These are phyloP conservation scores for Plantago major DNA, from an alignment of 257 asterid genomes.

Conservation along the genomic window DNA sequence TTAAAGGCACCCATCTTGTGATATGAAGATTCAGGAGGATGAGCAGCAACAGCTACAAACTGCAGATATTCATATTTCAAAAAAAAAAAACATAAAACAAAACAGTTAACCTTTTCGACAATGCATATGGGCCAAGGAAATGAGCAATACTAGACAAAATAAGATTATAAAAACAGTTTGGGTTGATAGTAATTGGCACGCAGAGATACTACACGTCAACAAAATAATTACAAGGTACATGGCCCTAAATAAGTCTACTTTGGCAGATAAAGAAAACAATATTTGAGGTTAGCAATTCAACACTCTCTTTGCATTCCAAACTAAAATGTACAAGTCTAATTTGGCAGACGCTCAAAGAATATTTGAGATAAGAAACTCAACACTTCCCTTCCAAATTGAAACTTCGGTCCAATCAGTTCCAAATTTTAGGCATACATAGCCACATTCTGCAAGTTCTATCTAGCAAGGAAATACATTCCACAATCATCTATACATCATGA, in stretches of 20 bases:
- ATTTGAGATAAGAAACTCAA: neutral
- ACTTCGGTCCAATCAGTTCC: neutral
- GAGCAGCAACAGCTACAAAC: conserved; percentile 91
- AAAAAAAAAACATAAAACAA: neutral
- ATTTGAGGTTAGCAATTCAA: neutral
- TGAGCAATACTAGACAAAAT: neutral
- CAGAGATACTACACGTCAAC: too few relatives aligned
- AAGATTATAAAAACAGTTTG: too few relatives aligned
- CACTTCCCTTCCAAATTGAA: neutral
- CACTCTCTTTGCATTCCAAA: neutral
- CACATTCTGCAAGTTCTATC: conserved; percentile 8
- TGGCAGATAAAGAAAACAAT: neutral
- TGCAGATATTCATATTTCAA: conserved; percentile 28
- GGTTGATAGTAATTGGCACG: too few relatives aligned
- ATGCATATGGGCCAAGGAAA: neutral
- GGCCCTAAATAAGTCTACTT: neutral
- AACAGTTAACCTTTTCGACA: neutral
- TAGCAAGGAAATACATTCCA: neutral
- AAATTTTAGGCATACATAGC: conserved; percentile 8
- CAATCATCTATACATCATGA: too few relatives aligned
- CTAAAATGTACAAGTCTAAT: neutral
- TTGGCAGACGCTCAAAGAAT: neutral
- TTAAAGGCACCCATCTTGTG: too few relatives aligned
- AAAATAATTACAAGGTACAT: too few relatives aligned
- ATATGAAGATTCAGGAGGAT: too few relatives aligned